Base-by-base conservation (phyloP, 805 yeast species). In the Nakazawaea siamensis region DNA sequence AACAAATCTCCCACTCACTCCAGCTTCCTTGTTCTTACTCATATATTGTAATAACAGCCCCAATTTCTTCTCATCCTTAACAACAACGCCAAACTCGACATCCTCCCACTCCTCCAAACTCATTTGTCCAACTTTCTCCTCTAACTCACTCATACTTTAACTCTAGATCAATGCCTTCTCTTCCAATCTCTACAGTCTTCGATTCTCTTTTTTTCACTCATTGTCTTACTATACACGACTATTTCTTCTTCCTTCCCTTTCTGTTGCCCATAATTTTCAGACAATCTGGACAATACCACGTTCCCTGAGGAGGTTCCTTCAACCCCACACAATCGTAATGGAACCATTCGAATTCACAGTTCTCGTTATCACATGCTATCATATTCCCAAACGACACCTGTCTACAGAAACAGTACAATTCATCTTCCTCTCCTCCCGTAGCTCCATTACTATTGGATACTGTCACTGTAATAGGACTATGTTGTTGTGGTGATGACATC, bases 281-380 rank as follows among this genome's bases (percentile, higher is more conserved):
- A 65, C 97, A 88, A 42, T 83, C 90, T 0, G 97, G 90, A 63
- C 98, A 92, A 55, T 78, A 90, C 98, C 98, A 92, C 31, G 82
- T 80, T 12, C 96, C 97, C 49, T 77, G 76, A 4, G 98, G 98
- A 8, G 95, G 96, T 40, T 84, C 88, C 23, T 80, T 84, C 43
- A 92, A 68, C 1, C 96, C 96, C 28, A 92, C 97, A 66, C 98
- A 92, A 37, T 78, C 80, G 68, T 88, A 90, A 57, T 92, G 98
- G 60, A 90, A 90, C 97, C 97, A 90, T 54, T 86, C 96, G 44
- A 68, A 77, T 51, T 77, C 74, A 63, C 98, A 92, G 47, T 80
- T 77, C 17, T 80, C 81, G 43, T 86, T 83, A 53, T 90, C 98
- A 33, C 80, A 73, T 0, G 75, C 79, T 49, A 73, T 71, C 80